Conservation (phyloP, 345 rosid genomes). For the Brassica rapa region DNA sequence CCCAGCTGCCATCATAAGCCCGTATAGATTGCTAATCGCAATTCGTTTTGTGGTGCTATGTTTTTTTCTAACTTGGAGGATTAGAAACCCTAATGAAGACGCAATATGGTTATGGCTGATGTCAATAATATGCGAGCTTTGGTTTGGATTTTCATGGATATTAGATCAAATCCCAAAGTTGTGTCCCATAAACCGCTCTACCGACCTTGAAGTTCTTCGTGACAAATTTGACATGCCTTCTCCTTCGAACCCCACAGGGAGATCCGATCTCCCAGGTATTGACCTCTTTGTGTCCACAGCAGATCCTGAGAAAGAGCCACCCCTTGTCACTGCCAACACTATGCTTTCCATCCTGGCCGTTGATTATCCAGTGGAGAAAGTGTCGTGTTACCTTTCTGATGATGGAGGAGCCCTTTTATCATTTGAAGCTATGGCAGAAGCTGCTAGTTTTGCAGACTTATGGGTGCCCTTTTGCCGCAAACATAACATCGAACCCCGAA, state of each 20-base stretch:
- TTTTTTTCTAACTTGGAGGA: conserved; percentile 86
- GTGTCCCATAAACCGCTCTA: conserved; percentile 75
- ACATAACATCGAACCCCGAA: conserved; percentile 83
- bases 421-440: conserved; percentile 98
- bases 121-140: conserved; percentile 80
- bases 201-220: conserved; percentile 73
- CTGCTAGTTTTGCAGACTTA: conserved; percentile 86
- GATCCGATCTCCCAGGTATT: conserved; percentile 88
- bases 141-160: conserved; percentile 97
- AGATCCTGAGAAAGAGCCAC: conserved; percentile 96
- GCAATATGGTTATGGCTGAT: conserved; percentile 90
- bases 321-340: conserved; percentile 83
- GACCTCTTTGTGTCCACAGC: conserved; percentile 93
- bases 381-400: conserved; percentile 80
- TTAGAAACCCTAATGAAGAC: conserved; percentile 68
- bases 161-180: conserved; percentile 90
- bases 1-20: conserved; percentile 65
- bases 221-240: conserved; percentile 93
- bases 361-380: conserved; percentile 93
- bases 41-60: conserved; percentile 61
- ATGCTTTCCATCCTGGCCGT: conserved; percentile 77
- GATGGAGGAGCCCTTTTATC: conserved; percentile 96
- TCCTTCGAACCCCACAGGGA: conserved; percentile 84
- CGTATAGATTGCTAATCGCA: conserved; percentile 70
- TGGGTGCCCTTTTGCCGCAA: conserved; percentile 97